Percentiles rank a stretch among this genome's conserved stretches.
Evolutionary conservation across 495 filamentous ascomycete species (phyloP).

Genomic region (Xylaria curta): DNA sequence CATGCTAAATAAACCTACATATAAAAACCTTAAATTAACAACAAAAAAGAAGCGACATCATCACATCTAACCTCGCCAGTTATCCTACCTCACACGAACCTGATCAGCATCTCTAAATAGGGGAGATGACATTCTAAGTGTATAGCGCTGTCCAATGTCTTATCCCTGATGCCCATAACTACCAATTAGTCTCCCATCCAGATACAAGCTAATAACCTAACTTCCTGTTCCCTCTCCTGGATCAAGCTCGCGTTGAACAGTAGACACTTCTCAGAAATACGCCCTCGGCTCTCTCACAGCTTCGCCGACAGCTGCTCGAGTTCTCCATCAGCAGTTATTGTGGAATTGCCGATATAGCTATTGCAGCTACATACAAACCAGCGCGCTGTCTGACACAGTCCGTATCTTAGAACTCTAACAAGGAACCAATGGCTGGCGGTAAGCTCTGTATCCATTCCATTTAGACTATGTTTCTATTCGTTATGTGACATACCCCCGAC

Average conservation of each 20-base stretch:
- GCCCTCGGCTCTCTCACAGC: background rate
- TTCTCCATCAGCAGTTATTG: no score
- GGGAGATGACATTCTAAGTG: background rate
- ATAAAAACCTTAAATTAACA: no score
- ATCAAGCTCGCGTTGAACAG: background rate
- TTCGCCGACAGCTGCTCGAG: no score
- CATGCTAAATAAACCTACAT: no score
- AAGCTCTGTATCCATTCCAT: background rate
- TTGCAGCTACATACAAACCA: no score
- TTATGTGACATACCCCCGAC: background rate
- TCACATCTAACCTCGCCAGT: no score
- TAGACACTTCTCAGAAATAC: background rate
- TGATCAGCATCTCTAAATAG: background rate
- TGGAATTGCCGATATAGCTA: no score
- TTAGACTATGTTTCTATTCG: background rate
- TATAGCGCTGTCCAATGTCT: background rate
- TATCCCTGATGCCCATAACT: background rate
- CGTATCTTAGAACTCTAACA: no score
- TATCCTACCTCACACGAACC: no score
- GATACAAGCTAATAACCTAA: background rate
- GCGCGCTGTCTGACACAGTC: no score
- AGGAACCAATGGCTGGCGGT: no score
- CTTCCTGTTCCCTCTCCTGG: background rate
- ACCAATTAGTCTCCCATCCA: background rate
- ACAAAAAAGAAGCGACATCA: no score